Base-by-base conservation (phyloP, 495 filamentous ascomycete genomes). In the Daldinia bambusicola region DNA sequence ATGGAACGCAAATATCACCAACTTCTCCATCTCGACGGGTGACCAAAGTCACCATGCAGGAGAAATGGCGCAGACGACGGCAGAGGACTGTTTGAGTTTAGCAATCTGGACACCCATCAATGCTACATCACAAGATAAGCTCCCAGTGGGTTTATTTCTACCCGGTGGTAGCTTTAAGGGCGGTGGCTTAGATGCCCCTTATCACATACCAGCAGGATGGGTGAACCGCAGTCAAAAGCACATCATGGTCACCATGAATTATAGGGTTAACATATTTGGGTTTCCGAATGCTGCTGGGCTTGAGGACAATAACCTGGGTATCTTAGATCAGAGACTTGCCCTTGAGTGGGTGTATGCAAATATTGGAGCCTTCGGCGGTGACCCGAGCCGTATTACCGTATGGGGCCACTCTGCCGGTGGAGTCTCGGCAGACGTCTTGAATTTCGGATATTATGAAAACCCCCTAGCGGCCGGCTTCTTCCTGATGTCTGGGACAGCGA, bases 271-370 rank as follows among this genome's bases (percentile, higher is more conserved):
- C 63, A 84, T 90, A 55, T 88, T 89, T 69, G 84, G 86, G 18
- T 89, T 88, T 58, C 87, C 87, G 4, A 83, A 86, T 66, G 85
- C 77, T 0, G 62, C 67, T 1, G 80, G 76, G 2, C 61, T 81
- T 5, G 58, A 68, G n/a, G 53, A 65, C 0, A 76, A 80, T 59
- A 87, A 88, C 55, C 78, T 87, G 6, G 86, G 84, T 0, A 76
- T 89, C 1, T 80, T 89, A 16, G 89, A 91, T 74, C 86, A 88
- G 74, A 82, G 86, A 8, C 74, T 87, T 32, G 78, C 79, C 0
- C 80, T 94, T 9, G 80, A 92, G 52, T 93, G 92, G 92, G 84
- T 93, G 2, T 83, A 90, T 67, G 78, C 85, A 50, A 84, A 93
- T 67, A 92, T 93, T 55, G 79, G 82, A 51, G 79, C 84, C 1